Evolutionary conservation across 495 filamentous ascomycete species (phyloP).

Genomic region (Hypoxylon crocopeplum): DNA sequence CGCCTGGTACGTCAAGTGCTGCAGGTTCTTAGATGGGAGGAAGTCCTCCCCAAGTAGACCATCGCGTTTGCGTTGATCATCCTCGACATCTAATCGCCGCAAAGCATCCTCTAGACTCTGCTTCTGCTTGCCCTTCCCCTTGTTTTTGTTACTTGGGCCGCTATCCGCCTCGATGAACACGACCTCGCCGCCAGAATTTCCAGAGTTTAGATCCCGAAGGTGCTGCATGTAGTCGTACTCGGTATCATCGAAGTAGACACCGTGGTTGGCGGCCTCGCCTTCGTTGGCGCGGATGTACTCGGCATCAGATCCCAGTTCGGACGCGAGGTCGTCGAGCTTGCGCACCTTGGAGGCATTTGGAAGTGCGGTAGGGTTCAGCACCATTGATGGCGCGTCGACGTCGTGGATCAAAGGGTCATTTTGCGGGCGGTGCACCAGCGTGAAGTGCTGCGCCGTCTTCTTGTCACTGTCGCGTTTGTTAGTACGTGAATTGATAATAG

Average conservation of each 20-base stretch:
- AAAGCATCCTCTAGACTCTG: slow-evolving; percentile 81
- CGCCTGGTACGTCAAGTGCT: slow-evolving; percentile 82
- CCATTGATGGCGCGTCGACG: slow-evolving; percentile 77
- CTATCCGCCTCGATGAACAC: slow-evolving; percentile 77
- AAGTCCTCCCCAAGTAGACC: slow-evolving; percentile 71
- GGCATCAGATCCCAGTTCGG: slow-evolving; percentile 72
- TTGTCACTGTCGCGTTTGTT: slow-evolving; percentile 71
- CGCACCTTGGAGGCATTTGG: slow-evolving; percentile 63
- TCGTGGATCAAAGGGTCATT: slow-evolving; percentile 96
- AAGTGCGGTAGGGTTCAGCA: slow-evolving; percentile 66
- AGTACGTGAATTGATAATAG: background rate
- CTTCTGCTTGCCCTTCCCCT: slow-evolving; percentile 66
- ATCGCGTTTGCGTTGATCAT: slow-evolving; percentile 53
- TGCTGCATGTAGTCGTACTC: slow-evolving; percentile 99
- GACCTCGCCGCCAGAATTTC: slow-evolving; percentile 58
- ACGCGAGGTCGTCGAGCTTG: slow-evolving; percentile 73
- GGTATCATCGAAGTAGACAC: slow-evolving; percentile 85
- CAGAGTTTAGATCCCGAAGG: slow-evolving; percentile 77
- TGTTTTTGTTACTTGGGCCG: slow-evolving; percentile 57
- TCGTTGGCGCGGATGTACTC: slow-evolving; percentile 79
- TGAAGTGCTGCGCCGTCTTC: slow-evolving; percentile 89
- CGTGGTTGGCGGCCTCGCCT: slow-evolving; percentile 93
- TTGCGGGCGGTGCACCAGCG: slow-evolving; percentile 93
- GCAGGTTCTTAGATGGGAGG: slow-evolving; percentile 72
- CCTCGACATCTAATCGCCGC: slow-evolving; percentile 65